Evolutionary conservation across 805 yeast genomes (phyloP), one percentile per base, ranked within the genome.

Genomic region (Maudiozyma bulderi): DNA sequence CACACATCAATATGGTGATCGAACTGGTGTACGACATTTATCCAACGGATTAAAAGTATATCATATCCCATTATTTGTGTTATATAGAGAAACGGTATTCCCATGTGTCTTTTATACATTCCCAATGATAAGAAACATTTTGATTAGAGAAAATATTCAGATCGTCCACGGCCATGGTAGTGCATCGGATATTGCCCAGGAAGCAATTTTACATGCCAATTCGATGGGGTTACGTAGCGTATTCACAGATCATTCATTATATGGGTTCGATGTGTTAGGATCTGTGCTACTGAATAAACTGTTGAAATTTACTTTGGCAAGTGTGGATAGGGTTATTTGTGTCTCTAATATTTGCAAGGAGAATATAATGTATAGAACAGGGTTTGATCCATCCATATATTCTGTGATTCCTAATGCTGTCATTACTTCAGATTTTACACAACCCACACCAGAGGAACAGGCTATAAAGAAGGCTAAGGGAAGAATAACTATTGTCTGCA

Each of bases 361-460:
- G 57, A 93, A 93, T 62, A 89, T 95, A 8, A 96, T 90, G 5
- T 72, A 93, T 10, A 71, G 99, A 46, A 95, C 95, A 0, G 78
- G 84, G 1, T 67, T 90, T 40, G 86, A 87, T 54, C 97, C 97
- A 0, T 60, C 75, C 5, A 69, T 70, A 46, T 91, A 89, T 4
- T 82, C 90, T 13, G 99, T 90, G 28, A 93, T 93, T 14, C 99
- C 99, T 0, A 93, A 93, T 67, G 99, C 99, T 0, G 95, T 93
- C 5, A 80, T 93, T 1, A 77, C 93, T 5, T 77, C 78, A 43
- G 95, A 90, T 63, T 93, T 93, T 63, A 63, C 64, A n/a, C 89
- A 88, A n/a, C 44, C 44, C 8, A 42, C 44, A 0, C 26, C 15
- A 10, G 51, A 52, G 8, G 40, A 31, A 9, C 28, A 30, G 6